Evolutionary conservation across 768 basidiomycete species (phyloP).

Genomic region (Russula emetica): DNA sequence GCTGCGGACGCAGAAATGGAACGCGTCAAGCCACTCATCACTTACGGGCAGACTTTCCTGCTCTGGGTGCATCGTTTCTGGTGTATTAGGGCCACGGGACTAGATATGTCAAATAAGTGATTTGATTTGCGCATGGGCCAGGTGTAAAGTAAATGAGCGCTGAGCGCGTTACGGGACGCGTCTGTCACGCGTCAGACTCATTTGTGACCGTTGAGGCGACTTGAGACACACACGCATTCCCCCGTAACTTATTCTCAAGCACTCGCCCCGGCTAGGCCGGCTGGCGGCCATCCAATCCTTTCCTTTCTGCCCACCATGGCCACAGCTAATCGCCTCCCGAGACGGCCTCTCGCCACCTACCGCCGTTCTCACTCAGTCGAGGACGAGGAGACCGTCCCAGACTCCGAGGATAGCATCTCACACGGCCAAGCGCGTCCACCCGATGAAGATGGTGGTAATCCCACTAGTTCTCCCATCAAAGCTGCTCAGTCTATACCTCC

Average conservation of each 20-base stretch:
- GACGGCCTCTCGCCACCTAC: constrained; percentile 31
- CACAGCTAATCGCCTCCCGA: constrained; percentile 33
- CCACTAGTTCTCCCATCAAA: neutral
- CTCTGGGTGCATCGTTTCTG: neutral
- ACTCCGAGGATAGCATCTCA: constrained; percentile 25
- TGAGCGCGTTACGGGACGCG: constrained; percentile 13
- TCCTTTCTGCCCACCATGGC: constrained; percentile 17
- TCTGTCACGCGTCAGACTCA: constrained; percentile 24
- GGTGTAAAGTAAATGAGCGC: neutral
- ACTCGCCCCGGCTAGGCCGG: constrained; percentile 15
- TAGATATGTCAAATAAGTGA: neutral
- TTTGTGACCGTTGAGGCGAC: constrained; percentile 26
- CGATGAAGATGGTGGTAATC: constrained; percentile 7
- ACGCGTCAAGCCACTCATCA: constrained; percentile 10
- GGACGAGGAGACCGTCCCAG: constrained; percentile 26
- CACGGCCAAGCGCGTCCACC: constrained; percentile 4
- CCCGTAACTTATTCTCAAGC: constrained; percentile 3
- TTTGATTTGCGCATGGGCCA: neutral
- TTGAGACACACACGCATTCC: neutral
- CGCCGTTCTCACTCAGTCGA: constrained; percentile 15
- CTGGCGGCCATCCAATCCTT: neutral
- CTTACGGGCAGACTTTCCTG: neutral
- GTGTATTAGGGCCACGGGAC: constrained; percentile 1
- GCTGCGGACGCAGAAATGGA: constrained; percentile 4
- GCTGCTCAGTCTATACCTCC: constrained; percentile 4